Evolutionary conservation across 805 yeast species (phyloP).

Genomic region (Hanseniaspora clermontiae): DNA sequence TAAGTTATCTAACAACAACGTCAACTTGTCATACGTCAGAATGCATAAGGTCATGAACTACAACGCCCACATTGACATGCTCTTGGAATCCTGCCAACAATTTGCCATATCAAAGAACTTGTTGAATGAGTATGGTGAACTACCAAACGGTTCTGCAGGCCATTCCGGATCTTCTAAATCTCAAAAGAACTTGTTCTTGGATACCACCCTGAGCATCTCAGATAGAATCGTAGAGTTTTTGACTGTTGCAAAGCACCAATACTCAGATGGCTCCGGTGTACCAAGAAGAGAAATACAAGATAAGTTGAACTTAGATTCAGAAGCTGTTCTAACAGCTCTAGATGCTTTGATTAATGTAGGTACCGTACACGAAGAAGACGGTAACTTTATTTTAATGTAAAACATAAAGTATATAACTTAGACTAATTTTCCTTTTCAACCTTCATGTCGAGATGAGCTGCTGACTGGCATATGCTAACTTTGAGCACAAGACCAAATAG

Average conservation of each 20-base stretch:
- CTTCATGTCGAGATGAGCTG: too few relatives aligned
- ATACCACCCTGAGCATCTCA: constrained; percentile 21
- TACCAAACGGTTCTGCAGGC: background rate
- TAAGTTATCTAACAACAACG: constrained; percentile 42
- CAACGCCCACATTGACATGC: constrained; percentile 58
- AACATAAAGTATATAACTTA: too few relatives aligned
- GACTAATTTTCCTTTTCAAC: too few relatives aligned
- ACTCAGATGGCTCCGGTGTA: constrained; percentile 4
- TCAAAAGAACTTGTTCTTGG: constrained; percentile 29
- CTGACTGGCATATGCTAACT: too few relatives aligned
- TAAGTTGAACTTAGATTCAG: constrained; percentile 3
- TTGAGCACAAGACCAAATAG: too few relatives aligned
- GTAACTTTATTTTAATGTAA: background rate
- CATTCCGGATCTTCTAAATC: background rate
- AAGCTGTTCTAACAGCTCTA: constrained; percentile 5
- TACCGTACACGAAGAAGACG: constrained; percentile 1
- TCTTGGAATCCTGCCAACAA: constrained; percentile 47
- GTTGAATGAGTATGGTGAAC: constrained; percentile 14
- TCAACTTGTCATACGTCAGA: constrained; percentile 51
- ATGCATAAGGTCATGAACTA: constrained; percentile 47
- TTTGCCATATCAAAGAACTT: constrained; percentile 47
- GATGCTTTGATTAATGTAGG: constrained; percentile 6
- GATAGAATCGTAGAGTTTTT: constrained; percentile 8
- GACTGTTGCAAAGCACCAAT: background rate
- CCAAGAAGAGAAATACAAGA: constrained; percentile 12